Evolutionary conservation across 2,329 filamentous ascomycete genomes (phyloP).

Genomic region (Penicillium concentricum): DNA sequence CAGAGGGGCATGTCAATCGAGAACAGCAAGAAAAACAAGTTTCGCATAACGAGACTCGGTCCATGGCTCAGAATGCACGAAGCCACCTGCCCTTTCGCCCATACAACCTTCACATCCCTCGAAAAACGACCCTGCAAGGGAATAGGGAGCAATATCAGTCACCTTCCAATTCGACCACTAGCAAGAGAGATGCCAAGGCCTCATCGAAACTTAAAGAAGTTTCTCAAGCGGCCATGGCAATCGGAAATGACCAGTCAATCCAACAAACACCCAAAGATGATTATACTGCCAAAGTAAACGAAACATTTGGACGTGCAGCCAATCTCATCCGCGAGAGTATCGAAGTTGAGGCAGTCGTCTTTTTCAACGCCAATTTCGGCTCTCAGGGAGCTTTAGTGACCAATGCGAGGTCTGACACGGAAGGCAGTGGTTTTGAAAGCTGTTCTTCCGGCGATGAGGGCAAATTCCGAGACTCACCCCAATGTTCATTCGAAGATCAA

Average conservation of each 20-base stretch:
- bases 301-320: conserved; percentile 44
- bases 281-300: conserved; percentile 5
- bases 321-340: conserved; percentile 44
- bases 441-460: conserved; percentile 13
- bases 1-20: conserved; percentile 13
- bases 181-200: neutral
- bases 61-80: neutral
- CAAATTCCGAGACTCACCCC: neutral
- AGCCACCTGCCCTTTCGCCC: conserved; percentile 1
- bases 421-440: conserved; percentile 6
- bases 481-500: neutral
- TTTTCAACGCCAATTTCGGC: conserved; percentile 23
- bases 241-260: neutral
- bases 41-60: neutral
- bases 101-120: conserved; percentile 3
- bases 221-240: neutral
- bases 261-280: conserved; percentile 4
- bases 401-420: neutral
- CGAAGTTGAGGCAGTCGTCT: conserved; percentile 37
- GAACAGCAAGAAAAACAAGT: conserved; percentile 16
- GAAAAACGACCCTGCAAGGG: neutral
- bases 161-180: neutral
- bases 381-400: conserved; percentile 6
- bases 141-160: neutral
- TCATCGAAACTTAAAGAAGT: neutral